phyloP scores from a whole-genome alignment of 1,284 basidiomycete genomes.

The Heliocybe sulcata region DNA sequence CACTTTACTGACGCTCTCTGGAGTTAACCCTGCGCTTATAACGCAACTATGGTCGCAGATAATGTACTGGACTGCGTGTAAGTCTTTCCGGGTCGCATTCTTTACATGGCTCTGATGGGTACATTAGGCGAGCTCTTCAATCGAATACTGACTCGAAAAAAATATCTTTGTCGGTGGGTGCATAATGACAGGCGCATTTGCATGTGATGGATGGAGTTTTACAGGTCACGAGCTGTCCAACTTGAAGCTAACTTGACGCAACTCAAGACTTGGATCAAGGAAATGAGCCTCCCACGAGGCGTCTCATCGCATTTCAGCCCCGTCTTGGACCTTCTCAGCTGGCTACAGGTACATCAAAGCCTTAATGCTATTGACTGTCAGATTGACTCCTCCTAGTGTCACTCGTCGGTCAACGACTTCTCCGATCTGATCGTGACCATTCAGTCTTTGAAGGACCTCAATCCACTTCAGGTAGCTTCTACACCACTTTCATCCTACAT shows the following conservation, averaged over 20 bases:
- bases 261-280: conserved; percentile 89
- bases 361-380: conserved; percentile 7
- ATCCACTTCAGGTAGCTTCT: conserved; percentile 90
- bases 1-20: conserved; percentile 78
- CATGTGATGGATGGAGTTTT: no score
- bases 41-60: conserved; percentile 94
- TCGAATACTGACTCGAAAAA: conserved; percentile 84
- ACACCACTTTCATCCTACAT: no score
- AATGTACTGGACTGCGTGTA: conserved; percentile 86
- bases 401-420: conserved; percentile 84
- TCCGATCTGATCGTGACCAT: conserved; percentile 85
- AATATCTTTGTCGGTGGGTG: conserved; percentile 82
- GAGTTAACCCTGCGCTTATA: conserved; percentile 86
- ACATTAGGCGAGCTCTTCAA: conserved; percentile 89
- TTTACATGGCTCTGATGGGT: conserved; percentile 2
- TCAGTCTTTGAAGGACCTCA: conserved; percentile 80
- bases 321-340: conserved; percentile 79
- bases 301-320: conserved; percentile 81
- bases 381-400: conserved; percentile 45
- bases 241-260: conserved; percentile 84
- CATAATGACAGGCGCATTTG: conserved; percentile 1
- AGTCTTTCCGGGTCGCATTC: conserved; percentile 19
- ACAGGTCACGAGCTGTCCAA: conserved; percentile 84
- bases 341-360: conserved; percentile 64
- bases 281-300: conserved; percentile 74